Percentiles rank a stretch among this genome's conserved stretches.
phyloP scores from a whole-genome alignment of 768 basidiomycete species.

The Mrakia gelida region DNA sequence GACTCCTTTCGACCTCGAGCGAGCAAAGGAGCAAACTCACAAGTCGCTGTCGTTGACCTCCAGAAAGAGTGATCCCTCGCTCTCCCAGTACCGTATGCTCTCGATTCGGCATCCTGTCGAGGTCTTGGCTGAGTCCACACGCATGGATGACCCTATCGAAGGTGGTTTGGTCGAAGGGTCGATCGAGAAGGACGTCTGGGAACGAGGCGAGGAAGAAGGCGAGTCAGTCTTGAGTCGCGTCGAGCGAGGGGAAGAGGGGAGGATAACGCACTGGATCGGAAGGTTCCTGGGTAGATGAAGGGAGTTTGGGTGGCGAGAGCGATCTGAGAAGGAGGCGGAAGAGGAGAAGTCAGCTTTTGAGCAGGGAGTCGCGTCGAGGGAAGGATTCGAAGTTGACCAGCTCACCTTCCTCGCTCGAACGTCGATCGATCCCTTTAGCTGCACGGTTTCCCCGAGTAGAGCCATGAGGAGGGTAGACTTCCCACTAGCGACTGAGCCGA shows the following conservation, averaged over 20 bases:
- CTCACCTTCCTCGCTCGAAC: neutral
- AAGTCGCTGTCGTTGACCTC: conserved; percentile 19
- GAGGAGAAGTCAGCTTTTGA: neutral
- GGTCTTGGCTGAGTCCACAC: neutral
- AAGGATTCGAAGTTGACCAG: neutral
- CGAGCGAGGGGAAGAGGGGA: neutral
- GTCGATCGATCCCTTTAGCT: conserved; percentile 23
- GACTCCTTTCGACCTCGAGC: too few relatives aligned
- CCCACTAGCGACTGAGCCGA: conserved; percentile 29
- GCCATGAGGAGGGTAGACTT: conserved; percentile 34
- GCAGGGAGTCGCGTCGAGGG: neutral
- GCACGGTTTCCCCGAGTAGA: conserved; percentile 32
- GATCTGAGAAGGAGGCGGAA: neutral
- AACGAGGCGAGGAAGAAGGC: neutral
- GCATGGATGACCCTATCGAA: neutral
- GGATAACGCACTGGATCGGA: neutral
- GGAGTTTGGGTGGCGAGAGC: conserved; percentile 21
- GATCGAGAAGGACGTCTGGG: conserved; percentile 8
- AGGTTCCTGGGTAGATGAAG: conserved; percentile 22
- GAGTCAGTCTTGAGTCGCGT: neutral
- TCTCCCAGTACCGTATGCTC: conserved; percentile 12
- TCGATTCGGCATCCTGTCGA: conserved; percentile 1
- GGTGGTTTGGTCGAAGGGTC: neutral
- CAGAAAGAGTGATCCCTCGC: conserved; percentile 3
- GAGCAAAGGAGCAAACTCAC: conserved; percentile 2